These are phyloP conservation scores for Penicillium sclerotigenum DNA, from an alignment of 2,329 filamentous ascomycete genomes.

Conservation along the genomic window DNA sequence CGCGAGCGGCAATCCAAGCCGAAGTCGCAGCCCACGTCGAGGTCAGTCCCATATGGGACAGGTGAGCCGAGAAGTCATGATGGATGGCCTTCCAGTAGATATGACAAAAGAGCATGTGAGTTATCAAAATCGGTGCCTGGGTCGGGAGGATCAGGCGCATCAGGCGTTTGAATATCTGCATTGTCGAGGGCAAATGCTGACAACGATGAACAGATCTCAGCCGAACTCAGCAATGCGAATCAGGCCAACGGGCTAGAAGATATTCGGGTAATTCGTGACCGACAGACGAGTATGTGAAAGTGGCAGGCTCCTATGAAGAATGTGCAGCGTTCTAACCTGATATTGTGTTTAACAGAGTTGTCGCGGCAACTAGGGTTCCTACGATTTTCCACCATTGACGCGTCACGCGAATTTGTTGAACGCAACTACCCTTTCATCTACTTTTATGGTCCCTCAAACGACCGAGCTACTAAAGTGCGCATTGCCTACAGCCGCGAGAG, in stretches of 20 bases:
- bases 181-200: not conserved
- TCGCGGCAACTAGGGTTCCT: conserved; percentile 58
- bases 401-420: conserved; percentile 54
- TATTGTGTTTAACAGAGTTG: conserved; percentile 40
- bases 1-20: conserved; percentile 37
- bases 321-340: not conserved
- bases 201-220: conserved; percentile 49
- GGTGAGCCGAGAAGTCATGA: conserved; percentile 50
- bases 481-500: conserved; percentile 55
- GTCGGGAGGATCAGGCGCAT: not conserved
- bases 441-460: conserved; percentile 48
- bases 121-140: conserved; percentile 7
- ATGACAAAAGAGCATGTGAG: conserved; percentile 53
- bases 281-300: conserved; percentile 51
- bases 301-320: not conserved
- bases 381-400: conserved; percentile 50
- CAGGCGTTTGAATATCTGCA: not conserved
- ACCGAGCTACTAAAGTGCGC: conserved; percentile 45
- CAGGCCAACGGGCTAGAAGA: conserved; percentile 54
- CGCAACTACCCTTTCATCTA: conserved; percentile 50
- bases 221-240: conserved; percentile 53
- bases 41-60: conserved; percentile 39
- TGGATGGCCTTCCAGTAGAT: conserved; percentile 49
- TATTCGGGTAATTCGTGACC: conserved; percentile 57
- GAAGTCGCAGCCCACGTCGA: conserved; percentile 38